Base-by-base conservation (phyloP, 2,329 filamentous ascomycete genomes). In the Diaporthe longicolla region DNA sequence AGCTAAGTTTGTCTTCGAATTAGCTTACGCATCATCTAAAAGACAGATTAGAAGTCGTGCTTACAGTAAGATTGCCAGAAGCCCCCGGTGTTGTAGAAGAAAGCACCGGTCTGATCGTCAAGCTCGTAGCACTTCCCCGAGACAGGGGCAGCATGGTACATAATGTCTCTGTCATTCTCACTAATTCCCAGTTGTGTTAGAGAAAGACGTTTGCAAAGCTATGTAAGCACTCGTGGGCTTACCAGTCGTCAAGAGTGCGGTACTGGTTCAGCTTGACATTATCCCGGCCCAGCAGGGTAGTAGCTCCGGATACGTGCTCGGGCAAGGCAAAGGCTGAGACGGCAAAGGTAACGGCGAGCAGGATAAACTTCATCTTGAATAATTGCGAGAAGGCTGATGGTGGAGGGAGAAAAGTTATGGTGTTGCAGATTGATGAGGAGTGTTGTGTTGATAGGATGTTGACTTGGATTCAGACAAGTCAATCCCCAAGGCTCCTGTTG, bases 1-100 rank as follows among this genome's bases (percentile, higher is more conserved):
- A 2, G 35, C 57, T 59, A 43, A 19, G 7, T 26, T 6, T 8
- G 13, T 19, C 1, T 43, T 26, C 1, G 6, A 19, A 9, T 59
- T 15, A 40, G 35, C 6, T 59, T 4, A 40, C 17, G 3, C 3
- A 17, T n/a, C 8, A 37, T 24, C 6, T 59, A 15, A 17, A n/a
- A 40, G 19, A 59, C 1, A 9, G 9, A 8, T 24, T 7, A 11
- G n/a, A 43, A 19, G 8, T 26, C 1, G 13, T 15, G 13, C 35
- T 59, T 43, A 59, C 57, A 59, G n/a, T 43, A 59, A 59, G 57
- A 59, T 11, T 59, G 57, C 57, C 57, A 59, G n/a, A 59, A 59
- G 35, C 57, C 57, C 43, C 57, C 35, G 24, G 35, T 59, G 35
- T 59, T 59, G 35, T 59, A 59, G 8, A 59, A 40, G 35, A 59